Conservation (phyloP, 257 asterid species). For the Misopates orontium region DNA sequence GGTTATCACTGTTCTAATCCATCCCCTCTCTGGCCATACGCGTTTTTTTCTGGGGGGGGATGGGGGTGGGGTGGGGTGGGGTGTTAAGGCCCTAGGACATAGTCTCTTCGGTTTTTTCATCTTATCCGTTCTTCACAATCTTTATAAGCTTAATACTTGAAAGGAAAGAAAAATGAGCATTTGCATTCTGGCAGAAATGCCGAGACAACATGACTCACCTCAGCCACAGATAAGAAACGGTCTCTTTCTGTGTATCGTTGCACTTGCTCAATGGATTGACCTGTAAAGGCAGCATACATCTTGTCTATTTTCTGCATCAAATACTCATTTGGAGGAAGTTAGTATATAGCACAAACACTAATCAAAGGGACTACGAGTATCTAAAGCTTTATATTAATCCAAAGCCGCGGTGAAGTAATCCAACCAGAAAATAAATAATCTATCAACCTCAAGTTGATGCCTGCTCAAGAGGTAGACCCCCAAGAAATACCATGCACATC, state of each 20-base stretch:
- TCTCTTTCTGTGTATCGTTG: slow-evolving; percentile 86
- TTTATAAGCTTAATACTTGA: background rate
- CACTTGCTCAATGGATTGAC: slow-evolving; percentile 83
- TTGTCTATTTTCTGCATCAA: slow-evolving; percentile 80
- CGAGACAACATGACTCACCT: slow-evolving; percentile 47
- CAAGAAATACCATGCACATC: slow-evolving; percentile 9
- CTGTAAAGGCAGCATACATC: slow-evolving; percentile 89
- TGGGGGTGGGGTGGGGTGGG: too few species aligned
- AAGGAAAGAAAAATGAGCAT: background rate
- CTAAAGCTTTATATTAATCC: too few species aligned
- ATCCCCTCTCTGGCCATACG: too few species aligned
- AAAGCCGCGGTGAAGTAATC: background rate
- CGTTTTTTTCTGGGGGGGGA: too few species aligned
- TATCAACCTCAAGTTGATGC: slow-evolving; percentile 13
- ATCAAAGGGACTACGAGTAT: slow-evolving; percentile 11
- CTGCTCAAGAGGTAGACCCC: background rate
- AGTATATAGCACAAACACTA: slow-evolving; percentile 8
- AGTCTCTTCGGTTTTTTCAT: background rate
- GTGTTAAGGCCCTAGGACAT: too few species aligned
- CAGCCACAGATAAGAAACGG: slow-evolving; percentile 77
- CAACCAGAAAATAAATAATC: slow-evolving; percentile 1
- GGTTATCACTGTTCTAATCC: background rate
- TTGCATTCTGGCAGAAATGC: background rate
- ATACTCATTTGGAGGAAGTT: slow-evolving; percentile 20
- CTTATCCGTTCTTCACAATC: background rate